Base-by-base conservation (phyloP, 768 basidiomycete genomes). In the Termitomyces sp. region DNA sequence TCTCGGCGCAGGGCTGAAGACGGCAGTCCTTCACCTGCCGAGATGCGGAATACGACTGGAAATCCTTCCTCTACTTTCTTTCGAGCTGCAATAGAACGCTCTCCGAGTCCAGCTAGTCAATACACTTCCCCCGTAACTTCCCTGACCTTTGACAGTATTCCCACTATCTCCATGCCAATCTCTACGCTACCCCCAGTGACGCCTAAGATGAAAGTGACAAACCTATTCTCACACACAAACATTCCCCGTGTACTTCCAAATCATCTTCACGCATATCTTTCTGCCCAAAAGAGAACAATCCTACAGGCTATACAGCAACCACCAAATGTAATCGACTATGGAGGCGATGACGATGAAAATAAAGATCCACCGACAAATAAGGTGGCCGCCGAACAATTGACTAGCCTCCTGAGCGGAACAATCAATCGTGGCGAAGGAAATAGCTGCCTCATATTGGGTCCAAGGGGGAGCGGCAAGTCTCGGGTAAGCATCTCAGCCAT, bases 351-450 rank as follows among this genome's bases (percentile, higher is more conserved):
- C 17, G 51, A 57, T 25, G 59, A 62, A 63, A 73, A 74, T 23
- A 70, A 64, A 1, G 70, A 71, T 17, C 57, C 59, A 10, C 69
- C 77, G 2, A 76, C 83, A 5, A 86, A 89, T 63, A 67, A 61
- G 2, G 64, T 73, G 17, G 85, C 89, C 0, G 70, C 77, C 27
- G 65, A 80, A 34, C 84, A 90, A 55, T 68, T 98, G 12, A 65
- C 71, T 1, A 79, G 82, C 46, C 70, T 98, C 21, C 73, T 97
- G 5, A 67, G 71, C 21, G 94, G 94, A 11, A 92, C 91, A 1
- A 77, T 89, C 5, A 72, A 73, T 21, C 81, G 94, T 28, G 89
- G 88, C 10, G 95, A 98, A 74, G 94, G 95, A 3, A 98, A 98
- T 60, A 96, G 94, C 56, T 97, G 94, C 65, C 77, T 97, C 54